Conservation (phyloP, 768 basidiomycete genomes). For the Suillus spraguei region DNA sequence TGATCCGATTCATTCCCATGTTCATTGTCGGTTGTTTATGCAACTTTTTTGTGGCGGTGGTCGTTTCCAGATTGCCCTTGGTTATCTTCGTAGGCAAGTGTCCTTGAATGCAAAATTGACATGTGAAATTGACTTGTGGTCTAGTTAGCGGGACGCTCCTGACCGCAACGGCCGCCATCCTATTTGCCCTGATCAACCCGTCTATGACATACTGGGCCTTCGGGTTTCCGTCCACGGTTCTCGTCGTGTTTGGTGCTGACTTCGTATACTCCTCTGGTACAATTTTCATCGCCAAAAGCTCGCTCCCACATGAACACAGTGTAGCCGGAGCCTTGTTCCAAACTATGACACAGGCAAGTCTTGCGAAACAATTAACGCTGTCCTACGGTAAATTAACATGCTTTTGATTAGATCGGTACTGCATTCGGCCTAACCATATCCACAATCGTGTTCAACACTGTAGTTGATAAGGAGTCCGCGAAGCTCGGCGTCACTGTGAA, state of each 20-base stretch:
- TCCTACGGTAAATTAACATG: neutral
- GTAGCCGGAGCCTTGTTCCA: slow-evolving; percentile 77
- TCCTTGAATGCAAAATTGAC: too few relatives aligned
- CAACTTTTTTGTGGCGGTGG: slow-evolving; percentile 64
- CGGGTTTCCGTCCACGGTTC: slow-evolving; percentile 66
- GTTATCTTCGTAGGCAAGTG: slow-evolving; percentile 55
- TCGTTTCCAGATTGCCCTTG: slow-evolving; percentile 57
- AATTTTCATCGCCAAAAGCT: slow-evolving; percentile 71
- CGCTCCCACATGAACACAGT: slow-evolving; percentile 70
- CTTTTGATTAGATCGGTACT: slow-evolving; percentile 55
- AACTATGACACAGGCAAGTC: slow-evolving; percentile 69
- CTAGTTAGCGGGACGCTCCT: slow-evolving; percentile 56
- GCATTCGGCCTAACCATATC: slow-evolving; percentile 71
- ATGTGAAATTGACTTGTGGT: slow-evolving; percentile 8
- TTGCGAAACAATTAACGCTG: neutral
- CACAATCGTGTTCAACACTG: slow-evolving; percentile 69
- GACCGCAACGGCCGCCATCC: slow-evolving; percentile 58
- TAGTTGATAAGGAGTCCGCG: slow-evolving; percentile 38
- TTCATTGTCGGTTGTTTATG: slow-evolving; percentile 62
- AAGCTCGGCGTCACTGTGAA: slow-evolving; percentile 35
- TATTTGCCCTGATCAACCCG: slow-evolving; percentile 70
- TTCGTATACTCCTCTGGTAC: slow-evolving; percentile 77
- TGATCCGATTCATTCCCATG: slow-evolving; percentile 73
- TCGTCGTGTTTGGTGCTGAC: slow-evolving; percentile 75
- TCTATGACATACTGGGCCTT: slow-evolving; percentile 69